Conservation (phyloP, 202 grass and related monocot genomes). For the Brachypodium distachyon region DNA sequence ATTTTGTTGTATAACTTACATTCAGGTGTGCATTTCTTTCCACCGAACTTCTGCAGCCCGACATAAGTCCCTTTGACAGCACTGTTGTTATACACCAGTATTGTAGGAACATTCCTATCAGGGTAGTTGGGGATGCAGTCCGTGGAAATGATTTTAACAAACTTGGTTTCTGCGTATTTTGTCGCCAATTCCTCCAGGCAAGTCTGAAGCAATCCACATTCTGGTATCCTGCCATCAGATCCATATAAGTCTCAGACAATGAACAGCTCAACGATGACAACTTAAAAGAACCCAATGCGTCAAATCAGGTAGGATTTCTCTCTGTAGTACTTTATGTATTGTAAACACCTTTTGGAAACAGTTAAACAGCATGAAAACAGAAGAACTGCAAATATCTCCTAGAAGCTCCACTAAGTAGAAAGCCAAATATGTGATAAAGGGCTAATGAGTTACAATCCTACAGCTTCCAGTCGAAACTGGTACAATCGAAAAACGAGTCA, state of each 20-base stretch:
- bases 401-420: background rate
- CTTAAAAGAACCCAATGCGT: background rate
- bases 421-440: background rate
- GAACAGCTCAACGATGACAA: background rate
- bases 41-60: conserved; percentile 75
- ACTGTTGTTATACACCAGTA: conserved; percentile 97
- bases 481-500: background rate
- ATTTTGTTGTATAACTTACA: conserved; percentile 37
- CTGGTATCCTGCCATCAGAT: conserved; percentile 61
- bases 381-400: background rate
- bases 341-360: background rate
- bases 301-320: background rate
- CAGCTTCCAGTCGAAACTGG: background rate
- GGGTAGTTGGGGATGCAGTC: conserved; percentile 95
- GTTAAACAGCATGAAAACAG: background rate
- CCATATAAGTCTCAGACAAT: background rate
- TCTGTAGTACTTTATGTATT: background rate
- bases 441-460: background rate
- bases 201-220: conserved; percentile 75
- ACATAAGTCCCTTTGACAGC: conserved; percentile 92
- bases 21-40: conserved; percentile 86
- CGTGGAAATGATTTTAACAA: conserved; percentile 96
- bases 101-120: conserved; percentile 83
- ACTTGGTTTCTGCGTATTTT: conserved; percentile 81
- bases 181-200: conserved; percentile 83